A percentile compares a stretch with the other conserved stretches of the same genome.
These are phyloP conservation scores for Cytospora schulzeri DNA, from an alignment of 2,329 filamentous ascomycete genomes.

Conservation along the genomic window DNA sequence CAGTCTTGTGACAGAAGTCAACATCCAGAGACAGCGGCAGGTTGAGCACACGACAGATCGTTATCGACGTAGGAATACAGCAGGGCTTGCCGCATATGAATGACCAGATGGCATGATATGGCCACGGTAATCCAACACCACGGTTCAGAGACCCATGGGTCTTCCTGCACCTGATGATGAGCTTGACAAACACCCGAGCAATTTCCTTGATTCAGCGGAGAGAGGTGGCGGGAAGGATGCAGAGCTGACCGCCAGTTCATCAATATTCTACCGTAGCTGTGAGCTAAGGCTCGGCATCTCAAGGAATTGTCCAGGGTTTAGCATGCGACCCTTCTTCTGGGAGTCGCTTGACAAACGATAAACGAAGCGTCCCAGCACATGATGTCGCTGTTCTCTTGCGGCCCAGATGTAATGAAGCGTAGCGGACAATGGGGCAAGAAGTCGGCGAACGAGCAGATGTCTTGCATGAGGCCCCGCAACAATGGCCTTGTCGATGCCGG, in stretches of 20 bases:
- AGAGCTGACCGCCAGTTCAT: constrained; percentile 55
- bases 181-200: constrained; percentile 24
- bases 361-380: constrained; percentile 7
- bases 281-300: constrained; percentile 22
- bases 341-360: constrained; percentile 9
- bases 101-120: not conserved
- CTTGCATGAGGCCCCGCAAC: constrained; percentile 6
- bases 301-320: constrained; percentile 15
- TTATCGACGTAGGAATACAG: constrained; percentile 9
- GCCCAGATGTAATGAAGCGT: not conserved
- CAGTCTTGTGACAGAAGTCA: constrained; percentile 33
- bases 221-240: constrained; percentile 35
- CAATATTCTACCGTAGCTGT: constrained; percentile 25
- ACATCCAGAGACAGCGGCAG: not conserved
- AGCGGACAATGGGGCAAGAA: not conserved
- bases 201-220: constrained; percentile 26
- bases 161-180: constrained; percentile 29
- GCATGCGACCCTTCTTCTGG: constrained; percentile 1
- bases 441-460: not conserved
- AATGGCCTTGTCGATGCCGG: constrained; percentile 17
- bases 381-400: not conserved
- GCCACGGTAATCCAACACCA: constrained; percentile 4
- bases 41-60: constrained; percentile 5
- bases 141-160: constrained; percentile 6
- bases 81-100: constrained; percentile 12